phyloP scores from a whole-genome alignment of 768 basidiomycete genomes.

The Paxillus rubicundulus region DNA sequence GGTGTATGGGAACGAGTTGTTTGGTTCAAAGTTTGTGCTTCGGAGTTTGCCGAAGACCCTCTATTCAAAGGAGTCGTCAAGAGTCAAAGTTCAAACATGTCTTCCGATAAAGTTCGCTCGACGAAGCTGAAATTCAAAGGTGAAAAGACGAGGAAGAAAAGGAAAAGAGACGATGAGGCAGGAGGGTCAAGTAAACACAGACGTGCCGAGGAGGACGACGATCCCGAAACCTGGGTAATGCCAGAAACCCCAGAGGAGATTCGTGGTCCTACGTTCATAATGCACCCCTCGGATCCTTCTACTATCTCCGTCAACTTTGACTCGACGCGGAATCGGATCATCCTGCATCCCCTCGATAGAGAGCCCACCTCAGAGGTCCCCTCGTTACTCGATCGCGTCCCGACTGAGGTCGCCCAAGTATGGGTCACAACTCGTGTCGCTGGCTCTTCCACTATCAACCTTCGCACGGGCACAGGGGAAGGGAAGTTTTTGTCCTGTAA shows the following conservation, averaged over 20 bases:
- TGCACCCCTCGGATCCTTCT: conserved; percentile 77
- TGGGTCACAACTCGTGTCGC: conserved; percentile 90
- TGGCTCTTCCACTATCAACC: conserved; percentile 79
- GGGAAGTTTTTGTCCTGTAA: conserved; percentile 91
- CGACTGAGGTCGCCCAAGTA: conserved; percentile 82
- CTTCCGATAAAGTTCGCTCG: conserved; percentile 54
- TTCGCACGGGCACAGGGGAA: conserved; percentile 83
- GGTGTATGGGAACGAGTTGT: conserved; percentile 22
- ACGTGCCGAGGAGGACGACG: conserved; percentile 57
- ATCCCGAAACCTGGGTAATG: conserved; percentile 76
- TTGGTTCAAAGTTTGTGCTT: conserved; percentile 37
- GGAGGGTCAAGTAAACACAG: conserved; percentile 43
- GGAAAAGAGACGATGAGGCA: conserved; percentile 59
- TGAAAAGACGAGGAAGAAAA: conserved; percentile 80
- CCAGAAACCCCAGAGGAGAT: conserved; percentile 72
- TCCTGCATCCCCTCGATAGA: conserved; percentile 64
- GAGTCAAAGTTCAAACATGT: conserved; percentile 24
- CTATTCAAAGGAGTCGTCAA: not conserved
- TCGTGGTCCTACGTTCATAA: conserved; percentile 83
- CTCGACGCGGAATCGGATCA: conserved; percentile 68
- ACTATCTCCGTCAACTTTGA: conserved; percentile 78
- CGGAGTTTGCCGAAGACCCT: conserved; percentile 23
- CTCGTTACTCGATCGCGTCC: conserved; percentile 61
- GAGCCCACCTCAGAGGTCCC: conserved; percentile 46
- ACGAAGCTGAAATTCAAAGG: conserved; percentile 88